These are phyloP conservation scores for Hygrocybe coccinea DNA, from an alignment of 768 basidiomycete genomes.

Conservation along the genomic window DNA sequence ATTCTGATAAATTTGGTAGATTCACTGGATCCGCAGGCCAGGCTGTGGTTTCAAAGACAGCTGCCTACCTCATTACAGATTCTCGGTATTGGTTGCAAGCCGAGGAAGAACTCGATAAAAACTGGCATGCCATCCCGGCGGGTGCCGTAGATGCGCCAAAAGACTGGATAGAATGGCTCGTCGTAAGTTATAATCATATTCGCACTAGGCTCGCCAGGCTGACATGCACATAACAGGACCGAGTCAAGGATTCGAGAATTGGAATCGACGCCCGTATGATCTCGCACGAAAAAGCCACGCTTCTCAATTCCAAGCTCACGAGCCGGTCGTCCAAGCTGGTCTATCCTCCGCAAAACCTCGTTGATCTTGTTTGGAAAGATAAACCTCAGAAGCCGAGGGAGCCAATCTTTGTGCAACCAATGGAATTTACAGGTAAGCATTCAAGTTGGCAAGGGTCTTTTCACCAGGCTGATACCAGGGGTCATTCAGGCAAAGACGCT, in stretches of 20 bases:
- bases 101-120: slow-evolving; percentile 57
- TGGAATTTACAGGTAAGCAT: slow-evolving; percentile 59
- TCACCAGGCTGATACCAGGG: neutral
- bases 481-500: slow-evolving; percentile 52
- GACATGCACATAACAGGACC: slow-evolving; percentile 22
- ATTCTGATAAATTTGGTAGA: slow-evolving; percentile 26
- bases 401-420: slow-evolving; percentile 59
- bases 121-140: slow-evolving; percentile 66
- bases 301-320: slow-evolving; percentile 53
- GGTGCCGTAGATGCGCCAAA: slow-evolving; percentile 51
- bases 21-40: slow-evolving; percentile 66
- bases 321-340: slow-evolving; percentile 59
- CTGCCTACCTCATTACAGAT: slow-evolving; percentile 74
- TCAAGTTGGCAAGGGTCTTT: neutral
- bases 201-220: neutral
- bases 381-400: slow-evolving; percentile 67
- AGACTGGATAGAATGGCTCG: slow-evolving; percentile 78
- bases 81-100: slow-evolving; percentile 85
- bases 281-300: slow-evolving; percentile 62
- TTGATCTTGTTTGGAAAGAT: slow-evolving; percentile 78
- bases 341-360: slow-evolving; percentile 77
- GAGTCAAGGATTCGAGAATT: slow-evolving; percentile 48
- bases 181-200: slow-evolving; percentile 37
- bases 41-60: slow-evolving; percentile 60
- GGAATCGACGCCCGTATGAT: slow-evolving; percentile 86